phyloP scores from a whole-genome alignment of 257 asterid genomes.

The Solanum pinnatisectum region DNA sequence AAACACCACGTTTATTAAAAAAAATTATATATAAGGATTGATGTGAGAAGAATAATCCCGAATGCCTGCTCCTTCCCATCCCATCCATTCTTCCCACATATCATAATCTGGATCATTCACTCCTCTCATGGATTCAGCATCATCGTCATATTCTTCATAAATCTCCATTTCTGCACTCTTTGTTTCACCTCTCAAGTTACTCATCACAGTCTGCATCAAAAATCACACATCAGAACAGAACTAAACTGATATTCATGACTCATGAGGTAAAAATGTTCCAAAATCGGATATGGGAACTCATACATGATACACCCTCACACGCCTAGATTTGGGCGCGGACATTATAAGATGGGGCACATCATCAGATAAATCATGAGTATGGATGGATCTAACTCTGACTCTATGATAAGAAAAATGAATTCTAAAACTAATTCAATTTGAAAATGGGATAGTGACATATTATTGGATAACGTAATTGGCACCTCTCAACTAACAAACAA shows the following conservation, averaged over 20 bases:
- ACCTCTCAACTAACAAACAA: background rate
- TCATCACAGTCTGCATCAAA: slow-evolving; percentile 63
- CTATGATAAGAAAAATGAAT: background rate
- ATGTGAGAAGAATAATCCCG: slow-evolving; percentile 75
- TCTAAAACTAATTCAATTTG: background rate
- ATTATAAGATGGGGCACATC: background rate
- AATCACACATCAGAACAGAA: background rate
- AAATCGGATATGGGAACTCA: background rate
- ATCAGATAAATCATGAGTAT: background rate
- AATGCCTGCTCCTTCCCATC: slow-evolving; percentile 97
- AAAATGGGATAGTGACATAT: background rate
- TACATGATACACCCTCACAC: background rate
- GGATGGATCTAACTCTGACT: background rate
- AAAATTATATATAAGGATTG: slow-evolving; percentile 20
- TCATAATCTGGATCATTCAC: slow-evolving; percentile 24
- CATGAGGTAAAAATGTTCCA: background rate
- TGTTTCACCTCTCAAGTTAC: slow-evolving; percentile 45
- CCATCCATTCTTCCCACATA: slow-evolving; percentile 97
- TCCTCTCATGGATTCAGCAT: slow-evolving; percentile 15
- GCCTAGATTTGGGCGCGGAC: background rate
- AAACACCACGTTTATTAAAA: accelerated
- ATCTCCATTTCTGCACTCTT: slow-evolving; percentile 6
- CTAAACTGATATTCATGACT: background rate
- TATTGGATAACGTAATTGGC: background rate
- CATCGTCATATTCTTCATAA: background rate